These are phyloP conservation scores for Combretum micranthum DNA, from an alignment of 345 rosid genomes.

Conservation along the genomic window DNA sequence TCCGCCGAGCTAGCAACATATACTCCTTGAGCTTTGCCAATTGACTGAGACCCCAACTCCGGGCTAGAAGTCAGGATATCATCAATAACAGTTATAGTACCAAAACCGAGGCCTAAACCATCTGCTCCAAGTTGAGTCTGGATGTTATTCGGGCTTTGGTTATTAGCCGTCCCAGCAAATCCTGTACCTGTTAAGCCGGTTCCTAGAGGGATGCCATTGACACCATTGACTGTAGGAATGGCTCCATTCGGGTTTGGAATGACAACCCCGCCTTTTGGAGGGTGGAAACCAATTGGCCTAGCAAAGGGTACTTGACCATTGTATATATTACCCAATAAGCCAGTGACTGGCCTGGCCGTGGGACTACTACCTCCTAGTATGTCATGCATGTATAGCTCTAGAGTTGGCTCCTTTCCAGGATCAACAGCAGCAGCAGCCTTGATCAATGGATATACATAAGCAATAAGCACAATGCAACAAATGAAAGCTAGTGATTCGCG, in stretches of 20 bases:
- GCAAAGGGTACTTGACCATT: conserved; percentile 95
- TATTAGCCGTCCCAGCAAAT: conserved; percentile 32
- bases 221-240: conserved; percentile 71
- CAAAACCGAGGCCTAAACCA: conserved; percentile 79
- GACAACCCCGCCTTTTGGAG: conserved; percentile 58
- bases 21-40: conserved; percentile 92
- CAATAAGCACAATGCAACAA: background rate
- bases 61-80: conserved; percentile 73
- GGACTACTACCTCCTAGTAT: conserved; percentile 86
- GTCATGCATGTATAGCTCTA: conserved; percentile 92
- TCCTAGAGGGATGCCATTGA: conserved; percentile 78
- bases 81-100: conserved; percentile 84
- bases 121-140: conserved; percentile 83
- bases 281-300: conserved; percentile 62
- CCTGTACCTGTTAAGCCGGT: conserved; percentile 81
- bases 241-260: conserved; percentile 92
- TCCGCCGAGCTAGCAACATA: conserved; percentile 81
- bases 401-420: conserved; percentile 30
- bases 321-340: conserved; percentile 90
- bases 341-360: conserved; percentile 84
- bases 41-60: conserved; percentile 60
- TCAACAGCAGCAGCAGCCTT: background rate
- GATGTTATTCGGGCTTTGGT: conserved; percentile 26
- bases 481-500: background rate
- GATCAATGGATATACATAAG: background rate